A percentile compares a stretch with the other conserved stretches of the same genome.
phyloP scores from a whole-genome alignment of 257 asterid species.

The Solanum habrochaites region DNA sequence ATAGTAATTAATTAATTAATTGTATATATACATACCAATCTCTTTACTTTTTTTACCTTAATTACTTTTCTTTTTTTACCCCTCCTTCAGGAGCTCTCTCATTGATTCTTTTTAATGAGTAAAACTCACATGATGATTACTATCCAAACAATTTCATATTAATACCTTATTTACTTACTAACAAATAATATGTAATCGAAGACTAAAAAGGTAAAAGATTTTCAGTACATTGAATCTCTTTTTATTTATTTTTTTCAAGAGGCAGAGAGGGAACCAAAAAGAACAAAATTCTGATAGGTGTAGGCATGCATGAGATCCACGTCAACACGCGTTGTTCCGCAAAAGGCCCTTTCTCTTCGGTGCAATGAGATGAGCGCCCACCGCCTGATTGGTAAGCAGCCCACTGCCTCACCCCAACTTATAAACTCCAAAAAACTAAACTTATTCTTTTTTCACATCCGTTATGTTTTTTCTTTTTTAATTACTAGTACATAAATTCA shows the following conservation, averaged over 20 bases:
- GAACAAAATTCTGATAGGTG: slow-evolving; percentile 12
- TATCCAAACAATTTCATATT: not conserved
- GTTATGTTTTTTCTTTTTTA: not conserved
- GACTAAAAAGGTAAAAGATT: not conserved
- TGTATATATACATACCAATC: too few species aligned
- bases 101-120: too few species aligned
- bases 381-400: slow-evolving; percentile 5
- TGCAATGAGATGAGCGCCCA: slow-evolving; percentile 12
- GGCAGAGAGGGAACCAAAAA: not conserved
- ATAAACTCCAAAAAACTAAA: not conserved
- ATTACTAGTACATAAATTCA: not conserved
- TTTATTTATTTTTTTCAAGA: not conserved
- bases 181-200: not conserved
- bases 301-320: slow-evolving; percentile 24
- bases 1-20: not conserved
- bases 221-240: not conserved
- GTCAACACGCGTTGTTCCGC: slow-evolving; percentile 17
- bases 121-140: not conserved
- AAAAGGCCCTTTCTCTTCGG: slow-evolving; percentile 9
- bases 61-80: not conserved
- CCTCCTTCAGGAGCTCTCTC: too few species aligned
- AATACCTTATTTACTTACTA: not conserved
- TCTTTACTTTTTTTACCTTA: not conserved
- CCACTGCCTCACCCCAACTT: not conserved
- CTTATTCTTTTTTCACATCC: not conserved